Base-by-base conservation (phyloP, 2,329 filamentous ascomycete species). In the Magnaporthales sp. region DNA sequence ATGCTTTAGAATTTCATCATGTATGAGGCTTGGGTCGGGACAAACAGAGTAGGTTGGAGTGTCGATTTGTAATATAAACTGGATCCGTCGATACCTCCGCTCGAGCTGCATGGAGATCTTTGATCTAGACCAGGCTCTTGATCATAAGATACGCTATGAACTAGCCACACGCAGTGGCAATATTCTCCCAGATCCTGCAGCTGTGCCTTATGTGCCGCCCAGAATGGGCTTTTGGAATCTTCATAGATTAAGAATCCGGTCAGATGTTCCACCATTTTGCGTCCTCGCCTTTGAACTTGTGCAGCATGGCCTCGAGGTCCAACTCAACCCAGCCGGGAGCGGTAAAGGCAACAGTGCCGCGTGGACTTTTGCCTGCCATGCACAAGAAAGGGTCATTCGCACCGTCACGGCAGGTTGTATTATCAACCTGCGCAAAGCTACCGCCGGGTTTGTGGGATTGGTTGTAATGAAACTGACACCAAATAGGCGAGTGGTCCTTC, bases 381-480 rank as follows among this genome's bases (percentile, higher is more conserved):
- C 2, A 61, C 56, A 8, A 61, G 10, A 29, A 27, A 26, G 15
- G 4, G 56, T 29, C 56, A 22, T 61, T 13, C 27, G 22, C 6
- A 46, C n/a, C 38, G n/a, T 46, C 38, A 46, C n/a, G 4, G 38
- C 38, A 46, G 15, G 38, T 46, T 7, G 38, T n/a, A n/a, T 19
- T n/a, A 19, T 46, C 38, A 46, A 19, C 4, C 15, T 9, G 4
- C 38, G 19, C 38, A 46, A 13, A 46, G 6, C 15, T 19, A 46
- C 19, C n/a, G 8, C 38, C 38, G n/a, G 8, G 4, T n/a, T 46
- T 46, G 15, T 46, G 38, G 38, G n/a, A 11, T 22, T 15, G 24
- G 24, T 7, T 4, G 11, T 68, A 68, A 62, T 82, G 80, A 68
- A 81, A 83, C 26, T 73, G 74, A 67, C 80, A 82, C 76, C 80